Conservation (phyloP, 805 yeast genomes). For the Yamadazyma ubonensis region DNA sequence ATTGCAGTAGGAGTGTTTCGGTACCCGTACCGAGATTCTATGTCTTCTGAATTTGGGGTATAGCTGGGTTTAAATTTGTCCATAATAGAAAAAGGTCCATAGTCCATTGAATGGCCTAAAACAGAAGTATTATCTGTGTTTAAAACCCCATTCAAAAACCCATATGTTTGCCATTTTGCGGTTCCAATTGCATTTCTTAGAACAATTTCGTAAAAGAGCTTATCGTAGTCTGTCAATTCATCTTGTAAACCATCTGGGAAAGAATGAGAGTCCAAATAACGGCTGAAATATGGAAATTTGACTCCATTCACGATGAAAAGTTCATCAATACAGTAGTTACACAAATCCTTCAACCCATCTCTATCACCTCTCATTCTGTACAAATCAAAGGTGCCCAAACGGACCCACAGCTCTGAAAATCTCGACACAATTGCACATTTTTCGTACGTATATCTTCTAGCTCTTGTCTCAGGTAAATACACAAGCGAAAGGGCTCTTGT, state of each 20-base stretch:
- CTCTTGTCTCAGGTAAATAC: constrained; percentile 69
- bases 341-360: constrained; percentile 55
- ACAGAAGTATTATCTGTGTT: constrained; percentile 93
- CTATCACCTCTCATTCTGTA: constrained; percentile 73
- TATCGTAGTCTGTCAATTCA: constrained; percentile 58
- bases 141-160: constrained; percentile 89
- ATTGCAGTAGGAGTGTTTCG: constrained; percentile 81
- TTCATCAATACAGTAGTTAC: constrained; percentile 71
- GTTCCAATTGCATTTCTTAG: constrained; percentile 72
- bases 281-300: constrained; percentile 29
- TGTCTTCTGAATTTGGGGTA: constrained; percentile 91
- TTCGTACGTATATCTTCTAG: constrained; percentile 70
- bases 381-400: constrained; percentile 86
- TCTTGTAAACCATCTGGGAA: constrained; percentile 18
- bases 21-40: constrained; percentile 66
- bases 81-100: constrained; percentile 92
- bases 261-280: constrained; percentile 20
- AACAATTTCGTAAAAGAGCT: constrained; percentile 68
- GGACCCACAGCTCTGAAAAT: constrained; percentile 81
- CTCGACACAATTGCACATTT: constrained; percentile 83
- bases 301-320: constrained; percentile 45
- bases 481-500: constrained; percentile 80
- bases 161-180: constrained; percentile 88
- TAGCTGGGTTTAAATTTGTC: constrained; percentile 78
- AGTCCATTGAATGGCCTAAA: constrained; percentile 85